Conservation (phyloP, 148 eudicot species). For the Vaccinium corymbosum region DNA sequence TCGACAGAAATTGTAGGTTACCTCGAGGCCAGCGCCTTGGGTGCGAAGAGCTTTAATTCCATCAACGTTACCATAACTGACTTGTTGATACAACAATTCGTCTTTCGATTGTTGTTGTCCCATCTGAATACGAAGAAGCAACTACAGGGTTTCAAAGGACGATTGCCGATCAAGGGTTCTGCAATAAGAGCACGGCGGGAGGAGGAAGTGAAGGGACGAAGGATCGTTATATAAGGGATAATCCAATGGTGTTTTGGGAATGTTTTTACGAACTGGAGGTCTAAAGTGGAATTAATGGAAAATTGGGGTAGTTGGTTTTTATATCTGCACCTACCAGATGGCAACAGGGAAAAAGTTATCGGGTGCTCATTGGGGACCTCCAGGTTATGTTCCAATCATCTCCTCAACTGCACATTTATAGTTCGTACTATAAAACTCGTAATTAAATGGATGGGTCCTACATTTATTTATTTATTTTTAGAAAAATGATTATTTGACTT, state of each 20-base stretch:
- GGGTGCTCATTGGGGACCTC: background rate
- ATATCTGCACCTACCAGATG: background rate
- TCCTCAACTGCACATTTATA: background rate
- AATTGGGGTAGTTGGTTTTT: background rate
- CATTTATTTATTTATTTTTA: too few species aligned
- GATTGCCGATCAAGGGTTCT: background rate
- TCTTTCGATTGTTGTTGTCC: constrained; percentile 87
- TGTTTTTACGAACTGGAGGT: background rate
- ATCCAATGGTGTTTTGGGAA: background rate
- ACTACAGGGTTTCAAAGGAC: background rate
- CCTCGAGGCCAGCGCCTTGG: constrained; percentile 94
- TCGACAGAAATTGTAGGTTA: constrained; percentile 15
- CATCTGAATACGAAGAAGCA: constrained; percentile 33
- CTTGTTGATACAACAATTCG: constrained; percentile 78
- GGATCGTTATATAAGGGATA: background rate
- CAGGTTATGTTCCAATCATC: background rate
- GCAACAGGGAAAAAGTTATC: background rate
- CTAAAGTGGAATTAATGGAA: background rate
- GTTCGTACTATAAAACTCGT: background rate
- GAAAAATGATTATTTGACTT: too few species aligned
- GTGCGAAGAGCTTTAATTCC: constrained; percentile 68
- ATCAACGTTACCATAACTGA: constrained; percentile 57
- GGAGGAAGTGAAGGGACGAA: background rate
- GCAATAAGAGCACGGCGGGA: too few species aligned
- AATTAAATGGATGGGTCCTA: too few species aligned